phyloP scores from a whole-genome alignment of 208 protist species.

The Naegleria fowleri region DNA sequence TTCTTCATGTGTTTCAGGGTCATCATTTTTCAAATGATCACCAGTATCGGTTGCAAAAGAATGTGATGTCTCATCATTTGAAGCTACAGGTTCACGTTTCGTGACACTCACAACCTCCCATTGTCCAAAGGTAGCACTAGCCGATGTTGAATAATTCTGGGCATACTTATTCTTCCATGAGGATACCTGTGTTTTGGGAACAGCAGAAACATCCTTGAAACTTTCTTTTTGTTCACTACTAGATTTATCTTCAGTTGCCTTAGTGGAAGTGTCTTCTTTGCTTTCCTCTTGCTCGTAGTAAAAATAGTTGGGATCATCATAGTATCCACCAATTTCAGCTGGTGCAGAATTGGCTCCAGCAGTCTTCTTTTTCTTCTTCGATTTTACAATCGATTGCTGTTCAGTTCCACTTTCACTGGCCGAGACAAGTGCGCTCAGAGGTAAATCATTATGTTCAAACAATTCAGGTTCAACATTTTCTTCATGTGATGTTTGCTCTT shows the following conservation, averaged over 20 bases:
- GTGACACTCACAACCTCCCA: neutral
- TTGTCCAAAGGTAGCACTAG: neutral
- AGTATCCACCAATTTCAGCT: neutral
- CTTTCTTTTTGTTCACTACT: neutral
- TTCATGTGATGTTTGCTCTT: neutral
- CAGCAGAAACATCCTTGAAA: neutral
- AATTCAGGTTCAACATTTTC: neutral
- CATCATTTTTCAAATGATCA: too few species aligned
- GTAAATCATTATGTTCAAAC: neutral
- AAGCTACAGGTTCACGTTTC: neutral
- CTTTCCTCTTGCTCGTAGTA: neutral
- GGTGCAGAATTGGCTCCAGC: neutral
- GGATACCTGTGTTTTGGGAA: neutral
- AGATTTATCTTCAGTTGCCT: neutral
- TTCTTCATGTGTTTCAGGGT: neutral
- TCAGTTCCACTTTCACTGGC: neutral
- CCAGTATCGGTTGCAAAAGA: neutral
- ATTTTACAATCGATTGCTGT: neutral
- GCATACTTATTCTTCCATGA: neutral
- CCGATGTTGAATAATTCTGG: neutral
- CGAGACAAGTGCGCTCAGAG: neutral
- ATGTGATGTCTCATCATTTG: neutral
- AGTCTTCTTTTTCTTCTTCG: neutral
- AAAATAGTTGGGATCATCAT: slow-evolving; percentile 1
- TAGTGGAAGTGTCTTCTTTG: neutral